Base-by-base conservation (phyloP, 257 asterid species). In the Petunia axillaris region DNA sequence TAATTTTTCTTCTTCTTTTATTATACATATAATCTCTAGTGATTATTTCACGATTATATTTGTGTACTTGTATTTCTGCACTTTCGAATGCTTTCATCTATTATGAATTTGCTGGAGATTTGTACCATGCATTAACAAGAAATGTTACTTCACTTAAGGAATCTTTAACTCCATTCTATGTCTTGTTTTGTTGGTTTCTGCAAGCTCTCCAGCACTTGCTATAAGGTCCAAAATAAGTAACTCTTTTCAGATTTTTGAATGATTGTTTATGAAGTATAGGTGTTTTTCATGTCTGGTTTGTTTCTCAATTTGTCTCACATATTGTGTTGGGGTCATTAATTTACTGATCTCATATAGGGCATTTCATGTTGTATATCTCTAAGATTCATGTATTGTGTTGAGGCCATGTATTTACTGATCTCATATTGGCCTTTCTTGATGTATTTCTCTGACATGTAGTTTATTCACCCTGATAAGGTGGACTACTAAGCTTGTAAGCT, bases 111-210 rank as follows among this genome's bases (percentile, higher is more conserved):
- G 70, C 70, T 64, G 46, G 11, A 59, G 11, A 64, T 46, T 14
- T 37, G 46, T 64, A 37, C 16, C 2, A 16, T 64, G 71, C 16
- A 38, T 44, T 9, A 64, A 64, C 5, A 64, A 59, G 65, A 25
- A 70, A 10, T 68, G 4, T n/a, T 67, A 46, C 2, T 67, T 67
- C 39, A 67, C 62, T 67, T 67, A 38, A 43, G 39, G 55, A 67
- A 68, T 11, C 25, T 68, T 67, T 68, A 68, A 16, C 76, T 43
- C 16, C 13, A 43, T 43, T 44, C 58, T 3, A 16, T 44, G 40
- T 68, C 16, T 68, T 52, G 15, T 16, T 68, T 44, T 44, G 57
- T 68, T 68, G 57, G 44, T 68, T 68, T 44, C 76, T 68, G 76
- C 76, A 8, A 16, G 44, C 76, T 68, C 40, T 68, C 76, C 55